Base-by-base conservation (phyloP, 2,329 filamentous ascomycete species). In the Clarireedia sp. region DNA sequence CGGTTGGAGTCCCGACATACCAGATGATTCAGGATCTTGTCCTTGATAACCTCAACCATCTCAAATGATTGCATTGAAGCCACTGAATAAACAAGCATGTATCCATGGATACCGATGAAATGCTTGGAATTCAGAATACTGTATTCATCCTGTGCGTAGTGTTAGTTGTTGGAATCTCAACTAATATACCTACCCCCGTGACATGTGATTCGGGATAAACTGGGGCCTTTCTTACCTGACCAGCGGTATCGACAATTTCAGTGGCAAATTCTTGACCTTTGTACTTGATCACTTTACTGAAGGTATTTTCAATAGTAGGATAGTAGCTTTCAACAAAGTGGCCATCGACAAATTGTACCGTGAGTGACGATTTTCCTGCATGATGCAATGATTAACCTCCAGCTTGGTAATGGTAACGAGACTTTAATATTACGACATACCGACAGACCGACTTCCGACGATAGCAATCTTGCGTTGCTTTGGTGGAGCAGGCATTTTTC, bases 311-410 rank as follows among this genome's bases (percentile, higher is more conserved):
- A 68, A 99, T 97, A 41, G 94, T 99, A 37, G 94, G 94, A 72
- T 99, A 99, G 75, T 99, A 99, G 72, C 89, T 95, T 73, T 99
- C 94, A 68, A 99, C 92, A 70, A 99, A 99, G 74, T 96, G 91
- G 60, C 90, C 90, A 71, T 99, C 94, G 69, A 96, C 92, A 69
- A 94, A 97, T 70, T 92, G 92, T 48, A 97, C 94, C 12, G 94
- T 95, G 62, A 99, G 83, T 54, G 92, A 97, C 21, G 90, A 96
- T 79, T 99, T 99, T 73, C 94, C 94, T 97, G 66, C 16, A 36
- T 41, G 51, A 50, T 43, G 23, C 44, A 6, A 33, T 21, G 23
- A 16, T 40, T 55, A 45, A 48, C 19, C 44, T 41, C 47, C 54
- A 50, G 46, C 23, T 43, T 37, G 43, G 36, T 23, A 41, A 50